Base-by-base conservation (phyloP, 164 flowering plant species). In the Hamamelis virginiana region DNA sequence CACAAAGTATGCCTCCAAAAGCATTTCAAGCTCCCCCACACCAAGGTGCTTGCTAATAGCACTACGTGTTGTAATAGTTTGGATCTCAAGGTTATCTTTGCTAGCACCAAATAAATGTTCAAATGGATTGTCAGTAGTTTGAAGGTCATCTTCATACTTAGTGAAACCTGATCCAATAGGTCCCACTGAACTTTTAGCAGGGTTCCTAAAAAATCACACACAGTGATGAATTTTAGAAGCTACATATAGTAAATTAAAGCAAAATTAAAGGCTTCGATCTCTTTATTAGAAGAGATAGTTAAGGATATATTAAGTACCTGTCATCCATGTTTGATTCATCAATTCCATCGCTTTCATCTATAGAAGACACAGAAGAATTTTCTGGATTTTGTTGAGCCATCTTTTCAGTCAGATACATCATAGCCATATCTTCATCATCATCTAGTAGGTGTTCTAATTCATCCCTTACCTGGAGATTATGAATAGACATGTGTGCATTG, bases 21-120 rank as follows among this genome's bases (percentile, higher is more conserved):
- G 97, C 97, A 94, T 92, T 74, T 92, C 98, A 41, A 94, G 96
- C 80, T 92, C 97, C 76, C 88, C 97, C 10, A 94, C 94, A 79
- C 92, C 96, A 64, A 90, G 86, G 56, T 82, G 80, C 65, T 89
- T 86, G 83, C 89, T 81, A 64, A 77, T 80, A 52, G 79, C 84
- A 76, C 94, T 89, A 52, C 73, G 85, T 45, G 93, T 79, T 43
- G 89, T 86, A 69, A 91, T 84, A 43, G 92, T 84, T 69, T 65
- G 89, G 44, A 91, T 88, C 68, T 86, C 92, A 69, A 69, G 94
- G 76, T 93, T 85, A 56, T 71, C 77, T 68, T 85, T 78, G 56
- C 85, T 68, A 28, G 77, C 71, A 23, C 77, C 73, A 65, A 74
- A 80, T 62, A 85, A 44, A 64, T 77, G 83, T 18, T 83, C 89